phyloP scores from a whole-genome alignment of 1,139 yeast species.

The Hanseniaspora sp. region DNA sequence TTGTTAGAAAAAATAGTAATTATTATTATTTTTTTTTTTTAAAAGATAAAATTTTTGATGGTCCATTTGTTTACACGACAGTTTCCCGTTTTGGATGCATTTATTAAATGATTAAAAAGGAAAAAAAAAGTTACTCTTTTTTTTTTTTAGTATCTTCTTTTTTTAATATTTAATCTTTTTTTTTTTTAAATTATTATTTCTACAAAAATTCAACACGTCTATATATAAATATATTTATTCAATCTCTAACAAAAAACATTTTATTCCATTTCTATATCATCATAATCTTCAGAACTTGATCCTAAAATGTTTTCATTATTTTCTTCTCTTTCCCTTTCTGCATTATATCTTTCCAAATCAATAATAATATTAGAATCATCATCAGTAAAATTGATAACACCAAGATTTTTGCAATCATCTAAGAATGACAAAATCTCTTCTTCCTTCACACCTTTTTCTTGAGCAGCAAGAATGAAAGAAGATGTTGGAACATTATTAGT shows the following conservation, averaged over 20 bases:
- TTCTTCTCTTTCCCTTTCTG: slow-evolving; percentile 38
- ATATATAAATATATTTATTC: neutral
- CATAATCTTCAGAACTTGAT: neutral
- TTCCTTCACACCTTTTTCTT: slow-evolving; percentile 62
- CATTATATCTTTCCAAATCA: slow-evolving; percentile 26
- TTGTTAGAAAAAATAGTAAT: neutral
- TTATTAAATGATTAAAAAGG: neutral
- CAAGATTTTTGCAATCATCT: slow-evolving; percentile 4
- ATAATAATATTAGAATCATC: slow-evolving; percentile 7
- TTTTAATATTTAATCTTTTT: too few species aligned
- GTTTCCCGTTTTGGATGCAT: neutral
- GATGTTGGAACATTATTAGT: slow-evolving; percentile 41
- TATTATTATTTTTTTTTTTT: neutral
- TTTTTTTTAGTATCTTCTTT: neutral
- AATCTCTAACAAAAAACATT: neutral
- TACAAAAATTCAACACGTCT: neutral
- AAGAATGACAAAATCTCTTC: slow-evolving; percentile 34
- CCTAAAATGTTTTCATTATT: neutral
- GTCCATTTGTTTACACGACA: neutral
- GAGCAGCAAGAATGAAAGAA: slow-evolving; percentile 53
- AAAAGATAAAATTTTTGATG: neutral
- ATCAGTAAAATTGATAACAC: slow-evolving; percentile 7
- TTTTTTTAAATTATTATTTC: too few species aligned
- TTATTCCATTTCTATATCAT: neutral
- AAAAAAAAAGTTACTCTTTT: neutral